phyloP scores from a whole-genome alignment of 345 rosid genomes.

The Eucalyptus sideroxylon region DNA sequence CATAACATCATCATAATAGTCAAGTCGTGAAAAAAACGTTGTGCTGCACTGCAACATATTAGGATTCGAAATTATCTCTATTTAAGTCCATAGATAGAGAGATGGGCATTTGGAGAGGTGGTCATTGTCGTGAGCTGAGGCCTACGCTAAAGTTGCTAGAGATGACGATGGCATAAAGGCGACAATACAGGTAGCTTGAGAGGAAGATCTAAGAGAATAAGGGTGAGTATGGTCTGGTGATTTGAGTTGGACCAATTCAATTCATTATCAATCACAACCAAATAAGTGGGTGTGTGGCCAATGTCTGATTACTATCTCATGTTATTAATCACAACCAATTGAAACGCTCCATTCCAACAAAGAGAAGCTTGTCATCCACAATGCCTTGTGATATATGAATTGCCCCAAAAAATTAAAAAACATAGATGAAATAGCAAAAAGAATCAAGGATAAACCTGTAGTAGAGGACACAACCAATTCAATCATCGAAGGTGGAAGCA shows the following conservation, averaged over 20 bases:
- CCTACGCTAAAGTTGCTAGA: neutral
- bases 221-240: accelerated
- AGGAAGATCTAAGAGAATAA: neutral
- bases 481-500: neutral
- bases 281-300: neutral
- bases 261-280: neutral
- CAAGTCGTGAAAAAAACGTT: neutral
- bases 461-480: neutral
- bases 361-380: accelerated
- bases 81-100: neutral
- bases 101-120: neutral
- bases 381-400: neutral
- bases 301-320: accelerated
- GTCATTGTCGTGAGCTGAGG: neutral
- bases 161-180: neutral
- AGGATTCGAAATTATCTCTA: neutral
- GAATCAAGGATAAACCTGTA: neutral
- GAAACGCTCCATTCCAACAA: neutral
- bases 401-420: no score
- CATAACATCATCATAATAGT: neutral
- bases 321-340: neutral
- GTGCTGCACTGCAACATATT: neutral
- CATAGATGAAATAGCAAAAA: neutral
- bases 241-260: no score
- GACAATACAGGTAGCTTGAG: neutral